Conservation (phyloP, 2,329 filamentous ascomycete genomes). For the Fusarium nematophilum region DNA sequence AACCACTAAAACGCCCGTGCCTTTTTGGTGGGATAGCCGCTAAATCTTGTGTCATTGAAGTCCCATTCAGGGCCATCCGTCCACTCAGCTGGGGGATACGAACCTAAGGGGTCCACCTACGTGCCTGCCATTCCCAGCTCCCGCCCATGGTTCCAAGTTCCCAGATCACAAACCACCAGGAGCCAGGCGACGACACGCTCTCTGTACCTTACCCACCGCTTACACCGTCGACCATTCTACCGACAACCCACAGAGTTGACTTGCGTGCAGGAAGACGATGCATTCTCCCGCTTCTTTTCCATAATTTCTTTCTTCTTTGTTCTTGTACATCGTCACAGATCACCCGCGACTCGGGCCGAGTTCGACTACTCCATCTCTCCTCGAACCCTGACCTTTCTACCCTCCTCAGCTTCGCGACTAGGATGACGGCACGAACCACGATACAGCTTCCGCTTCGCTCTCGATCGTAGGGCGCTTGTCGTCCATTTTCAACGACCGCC, state of each 20-base stretch:
- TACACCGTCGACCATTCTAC: not conserved
- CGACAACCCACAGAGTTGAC: constrained; percentile 5
- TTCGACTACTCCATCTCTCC: constrained; percentile 2
- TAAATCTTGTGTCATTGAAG: constrained; percentile 5
- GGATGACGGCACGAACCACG: constrained; percentile 34
- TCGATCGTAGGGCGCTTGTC: constrained; percentile 19
- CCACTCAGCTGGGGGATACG: not conserved
- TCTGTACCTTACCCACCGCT: not conserved
- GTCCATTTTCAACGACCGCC: not conserved
- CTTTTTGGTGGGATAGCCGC: constrained; percentile 5
- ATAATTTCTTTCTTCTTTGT: constrained; percentile 10
- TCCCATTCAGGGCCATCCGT: not conserved
- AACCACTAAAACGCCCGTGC: constrained; percentile 10
- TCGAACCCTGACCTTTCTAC: not conserved
- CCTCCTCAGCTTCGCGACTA: constrained; percentile 23
- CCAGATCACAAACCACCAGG: constrained; percentile 3
- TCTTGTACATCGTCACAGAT: constrained; percentile 15
- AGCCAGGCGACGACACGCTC: not conserved
- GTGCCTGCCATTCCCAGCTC: constrained; percentile 27
- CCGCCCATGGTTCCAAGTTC: constrained; percentile 9
- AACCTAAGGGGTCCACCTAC: constrained; percentile 12
- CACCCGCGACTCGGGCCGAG: constrained; percentile 19
- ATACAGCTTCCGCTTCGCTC: constrained; percentile 10
- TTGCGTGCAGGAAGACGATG: constrained; percentile 18
- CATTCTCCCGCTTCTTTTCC: constrained; percentile 14